Evolutionary conservation across 2,329 filamentous ascomycete species (phyloP), one percentile per base, ranked within the genome.

Genomic region (Aspergillus sp.): DNA sequence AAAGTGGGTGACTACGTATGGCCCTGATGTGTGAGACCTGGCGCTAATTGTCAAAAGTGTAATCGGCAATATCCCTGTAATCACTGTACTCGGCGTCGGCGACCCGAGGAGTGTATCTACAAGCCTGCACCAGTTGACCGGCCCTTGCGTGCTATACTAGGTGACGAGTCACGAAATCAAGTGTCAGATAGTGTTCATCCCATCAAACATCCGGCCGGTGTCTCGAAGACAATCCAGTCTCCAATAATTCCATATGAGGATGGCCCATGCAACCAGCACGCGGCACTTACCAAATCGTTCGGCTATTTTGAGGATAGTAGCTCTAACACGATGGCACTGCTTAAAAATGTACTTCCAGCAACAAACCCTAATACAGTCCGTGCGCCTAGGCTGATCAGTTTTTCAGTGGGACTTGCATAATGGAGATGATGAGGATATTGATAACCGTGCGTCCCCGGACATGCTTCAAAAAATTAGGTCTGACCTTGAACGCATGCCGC

Each of bases 41-140:
- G 8, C 9, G 3, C 26, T 30, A 11, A 30, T 30, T 30, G 4
- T 11, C 3, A 17, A 13, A 13, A 56, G 57, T 59, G 57, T 20
- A 59, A 59, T 13, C 57, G 57, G 15, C 53, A 56, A 17, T 53
- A 53, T 18, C 57, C 57, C 2, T 59, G 57, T 34, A 44, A 56
- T 22, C 48, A 59, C 22, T 59, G 57, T 38, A 56, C 48, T 24
- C 52, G 57, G 11, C 57, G 57, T 30, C 53, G 57, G 18, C 42
- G 47, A 2, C 57, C 57, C 5, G 57, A 59, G 32, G 47, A 52
- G 9, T 59, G 57, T 41, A 24, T 42, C 8, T 59, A 59, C 18
- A 34, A 36, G 38, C 13, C 32, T 32, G n/a, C 26, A 3, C 30
- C 26, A 11, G 17, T 26, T n/a, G 24, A 12, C 5, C 43, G 17